phyloP scores from a whole-genome alignment of 2,329 filamentous ascomycete genomes.

The Colletotrichum scovillei region DNA sequence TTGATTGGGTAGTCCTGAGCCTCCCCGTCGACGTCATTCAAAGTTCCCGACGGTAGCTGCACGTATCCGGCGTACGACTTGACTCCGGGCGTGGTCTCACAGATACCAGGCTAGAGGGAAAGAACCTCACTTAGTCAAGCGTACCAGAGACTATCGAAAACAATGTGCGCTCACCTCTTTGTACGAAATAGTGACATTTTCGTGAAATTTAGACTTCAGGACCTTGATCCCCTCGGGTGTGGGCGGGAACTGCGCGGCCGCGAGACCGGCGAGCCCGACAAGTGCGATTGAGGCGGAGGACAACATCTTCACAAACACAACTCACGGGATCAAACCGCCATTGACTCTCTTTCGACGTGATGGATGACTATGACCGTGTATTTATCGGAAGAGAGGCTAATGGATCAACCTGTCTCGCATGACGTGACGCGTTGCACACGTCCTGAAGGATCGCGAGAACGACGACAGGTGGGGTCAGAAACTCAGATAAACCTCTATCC shows the following conservation, averaged over 20 bases:
- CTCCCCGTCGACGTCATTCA: conserved; percentile 56
- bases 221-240: conserved; percentile 52
- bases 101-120: conserved; percentile 62
- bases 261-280: conserved; percentile 38
- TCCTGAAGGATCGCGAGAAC: conserved; percentile 11
- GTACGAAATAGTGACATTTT: conserved; percentile 71
- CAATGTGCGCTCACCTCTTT: conserved; percentile 56
- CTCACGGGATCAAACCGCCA: no score
- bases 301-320: not conserved
- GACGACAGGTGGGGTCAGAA: not conserved
- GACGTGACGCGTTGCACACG: conserved; percentile 14
- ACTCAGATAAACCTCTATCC: not conserved
- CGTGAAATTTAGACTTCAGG: conserved; percentile 68
- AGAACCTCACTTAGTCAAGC: conserved; percentile 31
- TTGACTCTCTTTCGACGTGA: no score
- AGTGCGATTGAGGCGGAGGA: conserved; percentile 30
- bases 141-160: not conserved
- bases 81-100: conserved; percentile 66
- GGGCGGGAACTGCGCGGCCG: conserved; percentile 45
- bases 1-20: conserved; percentile 54
- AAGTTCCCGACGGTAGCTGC: conserved; percentile 57
- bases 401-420: not conserved
- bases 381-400: not conserved
- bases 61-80: conserved; percentile 76
- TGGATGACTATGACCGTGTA: not conserved